A percentile compares a stretch with the other conserved stretches of the same genome.
phyloP scores from a whole-genome alignment of 2,329 filamentous ascomycete species.

The Colletotrichum abscissum region DNA sequence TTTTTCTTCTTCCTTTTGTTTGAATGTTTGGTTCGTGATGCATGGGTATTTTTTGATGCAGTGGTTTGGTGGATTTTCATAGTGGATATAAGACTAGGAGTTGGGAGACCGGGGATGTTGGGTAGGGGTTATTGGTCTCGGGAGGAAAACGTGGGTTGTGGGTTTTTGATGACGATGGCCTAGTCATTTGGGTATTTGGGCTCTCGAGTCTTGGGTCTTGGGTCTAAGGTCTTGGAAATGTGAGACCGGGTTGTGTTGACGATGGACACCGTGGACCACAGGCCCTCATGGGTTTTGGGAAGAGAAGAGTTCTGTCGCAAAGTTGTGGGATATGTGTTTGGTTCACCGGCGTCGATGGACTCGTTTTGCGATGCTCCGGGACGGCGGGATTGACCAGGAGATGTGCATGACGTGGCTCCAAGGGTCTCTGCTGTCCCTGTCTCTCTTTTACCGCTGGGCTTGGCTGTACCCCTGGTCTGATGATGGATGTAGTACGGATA shows the following conservation, averaged over 20 bases:
- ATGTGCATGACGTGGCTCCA: slow-evolving; percentile 7
- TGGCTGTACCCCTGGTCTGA: not conserved
- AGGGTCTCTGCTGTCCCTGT: not conserved
- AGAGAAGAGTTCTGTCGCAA: not conserved
- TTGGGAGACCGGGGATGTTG: not conserved
- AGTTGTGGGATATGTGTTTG: slow-evolving; percentile 2
- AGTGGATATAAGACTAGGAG: not conserved
- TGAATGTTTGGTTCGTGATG: not conserved
- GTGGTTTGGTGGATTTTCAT: not conserved
- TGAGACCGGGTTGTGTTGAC: not conserved
- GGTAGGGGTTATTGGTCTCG: not conserved
- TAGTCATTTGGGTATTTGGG: slow-evolving; percentile 12
- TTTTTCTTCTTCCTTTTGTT: not conserved
- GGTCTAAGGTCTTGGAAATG: not conserved
- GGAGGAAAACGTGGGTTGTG: slow-evolving; percentile 27
- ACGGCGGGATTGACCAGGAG: not conserved
- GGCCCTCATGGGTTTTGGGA: not conserved
- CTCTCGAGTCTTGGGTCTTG: too few species aligned
- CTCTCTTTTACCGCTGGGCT: slow-evolving; percentile 1
- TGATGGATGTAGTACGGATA: not conserved
- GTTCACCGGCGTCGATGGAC: not conserved
- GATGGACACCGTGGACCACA: not conserved
- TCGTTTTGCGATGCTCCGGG: not conserved
- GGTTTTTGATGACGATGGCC: slow-evolving; percentile 21
- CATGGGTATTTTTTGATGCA: slow-evolving; percentile 2